A percentile compares a stretch with the other conserved stretches of the same genome.
Evolutionary conservation across 768 basidiomycete species (phyloP).

Genomic region (Coprinopsis strossmayeri): DNA sequence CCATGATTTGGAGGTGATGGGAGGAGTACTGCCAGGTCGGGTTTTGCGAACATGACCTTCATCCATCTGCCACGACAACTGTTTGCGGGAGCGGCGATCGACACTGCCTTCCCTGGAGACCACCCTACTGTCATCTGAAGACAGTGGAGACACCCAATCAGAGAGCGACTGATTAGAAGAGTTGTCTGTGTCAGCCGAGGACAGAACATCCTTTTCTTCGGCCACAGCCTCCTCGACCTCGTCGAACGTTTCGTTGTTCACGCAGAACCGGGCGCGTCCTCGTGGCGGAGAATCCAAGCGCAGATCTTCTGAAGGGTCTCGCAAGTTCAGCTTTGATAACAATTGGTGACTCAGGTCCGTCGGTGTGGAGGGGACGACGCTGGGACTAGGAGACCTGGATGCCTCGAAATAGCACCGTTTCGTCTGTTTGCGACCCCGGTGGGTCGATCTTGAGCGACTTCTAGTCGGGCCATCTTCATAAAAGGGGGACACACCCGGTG

Average conservation of each 20-base stretch:
- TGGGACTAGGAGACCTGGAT: conserved; percentile 45
- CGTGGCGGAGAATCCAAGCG: conserved; percentile 16
- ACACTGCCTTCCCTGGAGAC: no score
- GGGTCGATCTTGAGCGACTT: conserved; percentile 20
- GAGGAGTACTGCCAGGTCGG: conserved; percentile 6
- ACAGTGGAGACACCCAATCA: no score
- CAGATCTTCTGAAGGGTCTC: conserved; percentile 22
- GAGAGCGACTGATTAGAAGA: no score
- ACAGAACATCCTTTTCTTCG: not conserved
- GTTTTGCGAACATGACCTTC: not conserved
- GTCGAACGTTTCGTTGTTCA: conserved; percentile 13
- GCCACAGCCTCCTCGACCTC: conserved; percentile 3
- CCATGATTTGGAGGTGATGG: conserved; percentile 6
- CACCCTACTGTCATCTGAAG: no score
- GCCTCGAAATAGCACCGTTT: conserved; percentile 17
- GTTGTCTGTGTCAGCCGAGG: no score
- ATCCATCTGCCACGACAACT: no score
- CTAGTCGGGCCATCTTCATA: not conserved
- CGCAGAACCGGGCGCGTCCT: conserved; percentile 6
- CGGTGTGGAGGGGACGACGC: conserved; percentile 40
- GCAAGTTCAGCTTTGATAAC: conserved; percentile 14
- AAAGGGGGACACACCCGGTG: conserved; percentile 1
- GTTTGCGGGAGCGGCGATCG: no score
- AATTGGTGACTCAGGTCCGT: conserved; percentile 21
- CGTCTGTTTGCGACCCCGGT: conserved; percentile 27